Conservation (phyloP, 352 stramenopile genomes). For the Globisporangium spiculum region DNA sequence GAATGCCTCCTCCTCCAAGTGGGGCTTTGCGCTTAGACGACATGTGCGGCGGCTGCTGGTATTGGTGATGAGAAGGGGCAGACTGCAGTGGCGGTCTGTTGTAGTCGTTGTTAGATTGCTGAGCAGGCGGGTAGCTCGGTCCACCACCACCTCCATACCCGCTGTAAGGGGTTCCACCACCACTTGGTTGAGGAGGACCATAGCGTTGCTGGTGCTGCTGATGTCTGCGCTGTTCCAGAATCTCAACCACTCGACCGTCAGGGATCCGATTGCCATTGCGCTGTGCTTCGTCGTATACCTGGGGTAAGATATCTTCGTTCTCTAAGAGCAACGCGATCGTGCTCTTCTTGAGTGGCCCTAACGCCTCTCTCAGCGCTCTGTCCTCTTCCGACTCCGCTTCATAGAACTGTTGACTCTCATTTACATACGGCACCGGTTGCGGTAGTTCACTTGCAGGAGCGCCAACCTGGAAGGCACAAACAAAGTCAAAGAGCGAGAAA, state of each 20-base stretch:
- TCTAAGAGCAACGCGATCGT: slow-evolving; percentile 74
- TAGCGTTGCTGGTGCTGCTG: slow-evolving; percentile 29
- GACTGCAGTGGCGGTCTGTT: slow-evolving; percentile 8
- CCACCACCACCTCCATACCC: slow-evolving; percentile 27
- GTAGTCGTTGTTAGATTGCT: slow-evolving; percentile 22
- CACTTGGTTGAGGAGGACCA: slow-evolving; percentile 28
- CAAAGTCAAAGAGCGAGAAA: neutral
- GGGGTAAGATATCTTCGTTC: slow-evolving; percentile 68
- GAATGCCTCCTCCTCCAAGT: slow-evolving; percentile 21
- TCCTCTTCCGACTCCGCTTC: slow-evolving; percentile 50
- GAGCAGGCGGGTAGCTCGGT: slow-evolving; percentile 19
- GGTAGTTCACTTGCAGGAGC: slow-evolving; percentile 6
- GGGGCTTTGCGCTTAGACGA: slow-evolving; percentile 46
- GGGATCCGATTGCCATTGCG: slow-evolving; percentile 73
- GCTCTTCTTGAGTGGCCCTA: slow-evolving; percentile 67
- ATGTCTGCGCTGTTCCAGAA: slow-evolving; percentile 64
- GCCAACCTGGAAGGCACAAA: slow-evolving; percentile 11
- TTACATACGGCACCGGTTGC: neutral
- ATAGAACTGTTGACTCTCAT: slow-evolving; percentile 16
- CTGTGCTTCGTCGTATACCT: slow-evolving; percentile 81
- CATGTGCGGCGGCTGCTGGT: slow-evolving; percentile 18
- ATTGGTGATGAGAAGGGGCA: neutral
- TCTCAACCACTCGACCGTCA: slow-evolving; percentile 74
- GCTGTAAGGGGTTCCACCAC: slow-evolving; percentile 25
- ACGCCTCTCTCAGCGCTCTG: slow-evolving; percentile 51